A percentile compares a stretch with the other conserved stretches of the same genome.
These are phyloP conservation scores for Podospora conica DNA, from an alignment of 495 filamentous ascomycete species.

Conservation along the genomic window DNA sequence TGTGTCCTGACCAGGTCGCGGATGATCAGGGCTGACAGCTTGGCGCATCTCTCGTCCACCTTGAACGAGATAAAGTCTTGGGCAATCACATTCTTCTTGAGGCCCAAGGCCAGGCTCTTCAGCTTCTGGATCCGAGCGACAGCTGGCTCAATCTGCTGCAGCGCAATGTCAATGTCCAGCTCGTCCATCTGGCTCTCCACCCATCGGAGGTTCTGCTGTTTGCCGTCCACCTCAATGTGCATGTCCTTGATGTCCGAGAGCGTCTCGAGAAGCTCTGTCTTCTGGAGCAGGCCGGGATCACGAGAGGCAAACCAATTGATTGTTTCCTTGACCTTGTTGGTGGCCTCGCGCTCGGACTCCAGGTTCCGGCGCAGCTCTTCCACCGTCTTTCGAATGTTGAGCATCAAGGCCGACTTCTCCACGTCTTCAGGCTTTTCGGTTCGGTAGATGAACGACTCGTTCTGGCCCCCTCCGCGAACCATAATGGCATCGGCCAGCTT, in stretches of 20 bases:
- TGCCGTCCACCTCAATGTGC: slow-evolving; percentile 91
- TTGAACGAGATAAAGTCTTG: slow-evolving; percentile 86
- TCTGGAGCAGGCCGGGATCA: slow-evolving; percentile 64
- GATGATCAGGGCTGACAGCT: slow-evolving; percentile 66
- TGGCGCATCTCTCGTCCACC: slow-evolving; percentile 76
- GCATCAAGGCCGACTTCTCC: slow-evolving; percentile 73
- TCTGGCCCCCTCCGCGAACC: slow-evolving; percentile 70
- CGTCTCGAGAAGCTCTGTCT: slow-evolving; percentile 62
- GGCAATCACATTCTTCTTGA: slow-evolving; percentile 78
- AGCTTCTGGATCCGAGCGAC: slow-evolving; percentile 78
- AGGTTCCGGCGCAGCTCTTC: slow-evolving; percentile 81
- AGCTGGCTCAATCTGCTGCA: slow-evolving; percentile 82
- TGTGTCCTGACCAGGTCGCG: slow-evolving; percentile 68
- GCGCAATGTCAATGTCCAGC: slow-evolving; percentile 89
- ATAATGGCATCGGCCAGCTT: slow-evolving; percentile 83
- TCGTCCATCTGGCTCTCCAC: slow-evolving; percentile 94
- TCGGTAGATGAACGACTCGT: slow-evolving; percentile 87
- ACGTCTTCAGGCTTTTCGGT: slow-evolving; percentile 65
- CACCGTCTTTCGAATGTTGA: slow-evolving; percentile 83
- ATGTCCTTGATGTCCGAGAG: slow-evolving; percentile 68
- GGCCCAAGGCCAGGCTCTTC: slow-evolving; percentile 64
- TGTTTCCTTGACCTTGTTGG: slow-evolving; percentile 68
- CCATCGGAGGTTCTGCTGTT: slow-evolving; percentile 91
- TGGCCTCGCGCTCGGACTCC: slow-evolving; percentile 75
- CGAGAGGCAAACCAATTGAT: slow-evolving; percentile 75